Base-by-base conservation (phyloP, 2,329 filamentous ascomycete genomes). In the Pseudogymnoascus verrucosus region DNA sequence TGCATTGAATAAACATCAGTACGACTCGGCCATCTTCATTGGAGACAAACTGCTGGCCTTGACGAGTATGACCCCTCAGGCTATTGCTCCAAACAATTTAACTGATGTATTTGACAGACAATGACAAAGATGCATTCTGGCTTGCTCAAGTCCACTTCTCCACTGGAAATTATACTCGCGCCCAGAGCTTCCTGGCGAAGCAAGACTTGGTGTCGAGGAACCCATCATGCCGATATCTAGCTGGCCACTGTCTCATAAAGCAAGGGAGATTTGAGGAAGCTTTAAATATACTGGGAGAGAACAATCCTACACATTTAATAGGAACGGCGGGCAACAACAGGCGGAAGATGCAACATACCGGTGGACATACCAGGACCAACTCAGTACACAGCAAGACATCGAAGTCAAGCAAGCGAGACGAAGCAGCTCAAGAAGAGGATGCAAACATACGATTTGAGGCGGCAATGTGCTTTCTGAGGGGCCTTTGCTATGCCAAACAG, bases 131-230 rank as follows among this genome's bases (percentile, higher is more conserved):
- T 75, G 93, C 93, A 42, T 96, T 96, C 74, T 97, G 92, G 89
- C 88, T 99, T 47, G 95, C 95, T n/a, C 93, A 98, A 77, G 91
- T 96, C 39, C 93, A 99, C 77, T 99, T 98, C 78, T 89, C 89
- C 61, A 95, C 91, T 60, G 93, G 91, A 70, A 96, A 98, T 79
- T 97, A 96, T 76, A 95, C 89, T 7, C 89, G 95, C 71, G 93
- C 95, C 2, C 88, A 96, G 71, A 84, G 90, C 23, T 90, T 97
- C 68, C 86, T 99, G 66, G 86, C 88, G 31, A 89, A 91, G 71
- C 89, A 93, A 74, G 90, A 96, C 74, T 84, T 98, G 66, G 84
- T 95, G 69, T 78, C 85, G 51, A 86, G 90, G 70, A 97, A 90
- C 71, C 85, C 92, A 1, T 90, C 92, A 61, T 97, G 93, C 74